Base-by-base conservation (phyloP, 805 yeast species). In the Candida berthetii region DNA sequence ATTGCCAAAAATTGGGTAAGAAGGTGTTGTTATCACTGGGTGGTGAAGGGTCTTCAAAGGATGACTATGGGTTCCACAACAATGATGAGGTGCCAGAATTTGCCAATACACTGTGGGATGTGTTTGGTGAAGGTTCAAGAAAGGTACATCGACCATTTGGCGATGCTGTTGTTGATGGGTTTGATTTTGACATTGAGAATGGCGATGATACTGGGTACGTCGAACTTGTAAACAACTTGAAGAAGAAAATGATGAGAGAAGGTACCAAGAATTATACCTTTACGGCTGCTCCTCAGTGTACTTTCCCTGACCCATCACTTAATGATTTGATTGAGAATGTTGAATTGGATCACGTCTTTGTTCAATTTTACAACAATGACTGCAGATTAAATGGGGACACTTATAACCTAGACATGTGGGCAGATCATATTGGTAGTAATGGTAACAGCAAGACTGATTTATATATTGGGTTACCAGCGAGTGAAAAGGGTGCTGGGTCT, bases 111-210 rank as follows among this genome's bases (percentile, higher is more conserved):
- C 58, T 82, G 32, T 83, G 85, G 76, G 65, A 77, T 43, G 74
- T 74, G 39, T 77, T 85, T 55, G 83, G 80, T 40, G 76, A 68
- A 39, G 87, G 85, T 22, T 51, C 74, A 10, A 55, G 67, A n/a
- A 45, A 61, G 18, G 6, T 22, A 9, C 65, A 82, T 50, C 76
- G 76, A 52, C 74, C 83, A 44, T 87, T 88, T 58, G 95, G 85
- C 37, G 75, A 71, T 51, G 70, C 95, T 1, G 61, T 82, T 19
- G 70, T 91, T 36, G 97, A 91, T 62, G 98, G 98, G 15, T 90
- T 89, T 59, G 98, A 91, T 62, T 80, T 90, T 48, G 98, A 91
- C 62, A 79, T 86, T 53, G 98, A 91, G 62, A 74, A 77, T 57
- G 69, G 69, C 45, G 61, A 69, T 43, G 69, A 72, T 39, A 65